Evolutionary conservation across 495 filamentous ascomycete genomes (phyloP).

Genomic region (Sordaria brevicollis): DNA sequence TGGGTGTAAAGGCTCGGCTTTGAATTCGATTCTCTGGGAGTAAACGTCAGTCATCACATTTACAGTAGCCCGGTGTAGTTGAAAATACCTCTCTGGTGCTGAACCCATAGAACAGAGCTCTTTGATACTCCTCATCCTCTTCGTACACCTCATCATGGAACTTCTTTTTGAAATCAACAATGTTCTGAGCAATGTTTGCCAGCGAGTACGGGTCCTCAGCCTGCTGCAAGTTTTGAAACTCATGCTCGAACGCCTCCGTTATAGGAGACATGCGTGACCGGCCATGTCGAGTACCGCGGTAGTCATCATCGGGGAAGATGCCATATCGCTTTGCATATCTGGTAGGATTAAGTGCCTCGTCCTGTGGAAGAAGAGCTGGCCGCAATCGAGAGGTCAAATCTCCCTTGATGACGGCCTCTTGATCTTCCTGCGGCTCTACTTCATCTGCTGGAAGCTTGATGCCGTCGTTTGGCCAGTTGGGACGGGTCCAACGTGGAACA

Average conservation of each 20-base stretch:
- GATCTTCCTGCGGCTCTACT: background rate
- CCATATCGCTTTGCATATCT: slow-evolving; percentile 24
- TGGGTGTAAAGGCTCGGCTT: slow-evolving; percentile 9
- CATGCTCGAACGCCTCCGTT: background rate
- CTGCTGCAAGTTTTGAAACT: background rate
- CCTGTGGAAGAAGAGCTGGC: slow-evolving; percentile 20
- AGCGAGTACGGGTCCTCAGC: background rate
- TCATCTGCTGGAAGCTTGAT: background rate
- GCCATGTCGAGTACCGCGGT: slow-evolving; percentile 4
- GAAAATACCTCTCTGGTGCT: slow-evolving; percentile 23
- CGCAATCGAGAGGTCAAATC: slow-evolving; percentile 11
- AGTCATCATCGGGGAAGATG: slow-evolving; percentile 16
- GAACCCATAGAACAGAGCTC: slow-evolving; percentile 10
- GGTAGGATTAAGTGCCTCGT: slow-evolving; percentile 16
- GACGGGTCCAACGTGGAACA: background rate
- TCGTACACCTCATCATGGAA: slow-evolving; percentile 5
- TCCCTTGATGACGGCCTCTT: background rate
- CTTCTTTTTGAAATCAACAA: slow-evolving; percentile 5
- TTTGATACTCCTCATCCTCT: slow-evolving; percentile 24
- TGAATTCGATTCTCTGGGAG: slow-evolving; percentile 1
- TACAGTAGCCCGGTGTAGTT: background rate
- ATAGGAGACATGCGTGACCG: slow-evolving; percentile 26
- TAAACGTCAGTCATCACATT: background rate
- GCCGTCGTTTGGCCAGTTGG: background rate
- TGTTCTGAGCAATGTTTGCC: background rate